phyloP scores from a whole-genome alignment of 2,329 filamentous ascomycete species.

The Passalora sequoiae region DNA sequence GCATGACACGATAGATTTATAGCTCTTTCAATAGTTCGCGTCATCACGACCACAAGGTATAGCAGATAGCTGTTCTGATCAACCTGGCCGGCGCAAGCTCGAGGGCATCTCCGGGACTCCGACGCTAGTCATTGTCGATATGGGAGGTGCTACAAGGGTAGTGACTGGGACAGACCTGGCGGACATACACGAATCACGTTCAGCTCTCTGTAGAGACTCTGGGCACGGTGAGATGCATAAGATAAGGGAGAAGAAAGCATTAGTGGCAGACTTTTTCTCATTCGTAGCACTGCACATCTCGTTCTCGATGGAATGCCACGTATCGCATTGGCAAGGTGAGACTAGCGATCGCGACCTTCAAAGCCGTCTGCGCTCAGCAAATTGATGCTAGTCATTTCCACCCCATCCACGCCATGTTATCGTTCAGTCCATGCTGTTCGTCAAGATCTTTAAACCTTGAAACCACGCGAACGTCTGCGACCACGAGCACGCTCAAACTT shows the following conservation, averaged over 20 bases:
- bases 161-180: background rate
- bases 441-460: constrained; percentile 81
- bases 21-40: background rate
- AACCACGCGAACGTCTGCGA: constrained; percentile 95
- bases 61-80: constrained; percentile 1
- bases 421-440: constrained; percentile 10
- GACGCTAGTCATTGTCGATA: background rate
- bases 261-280: constrained; percentile 17
- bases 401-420: constrained; percentile 13
- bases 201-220: background rate
- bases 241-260: background rate
- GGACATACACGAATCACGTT: background rate
- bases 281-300: constrained; percentile 20
- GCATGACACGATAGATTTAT: background rate
- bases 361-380: constrained; percentile 12
- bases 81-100: background rate
- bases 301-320: constrained; percentile 12
- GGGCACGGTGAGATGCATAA: background rate
- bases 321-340: constrained; percentile 12
- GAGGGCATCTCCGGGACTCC: constrained; percentile 2
- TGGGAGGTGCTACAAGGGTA: background rate
- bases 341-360: constrained; percentile 6
- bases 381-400: constrained; percentile 9
- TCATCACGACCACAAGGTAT: background rate
- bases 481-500: constrained; percentile 99